Evolutionary conservation across 768 basidiomycete genomes (phyloP).

Genomic region (Sporobolomyces pararoseus): DNA sequence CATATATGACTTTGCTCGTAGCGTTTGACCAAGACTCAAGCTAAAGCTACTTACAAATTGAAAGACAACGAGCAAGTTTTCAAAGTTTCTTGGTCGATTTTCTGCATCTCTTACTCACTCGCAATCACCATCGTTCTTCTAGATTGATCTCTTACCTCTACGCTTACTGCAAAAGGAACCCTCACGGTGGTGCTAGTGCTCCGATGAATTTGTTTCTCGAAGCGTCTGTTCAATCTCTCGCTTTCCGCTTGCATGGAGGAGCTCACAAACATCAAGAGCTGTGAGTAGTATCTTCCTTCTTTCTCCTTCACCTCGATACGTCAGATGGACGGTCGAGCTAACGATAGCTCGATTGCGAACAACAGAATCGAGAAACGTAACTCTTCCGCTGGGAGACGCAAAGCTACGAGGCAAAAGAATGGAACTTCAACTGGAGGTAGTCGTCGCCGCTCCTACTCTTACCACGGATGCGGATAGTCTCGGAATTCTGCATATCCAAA

Average conservation of each 20-base stretch:
- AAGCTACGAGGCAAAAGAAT: constrained; percentile 5
- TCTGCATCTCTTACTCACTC: too few relatives aligned
- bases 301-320: too few relatives aligned
- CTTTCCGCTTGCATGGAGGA: constrained; percentile 9
- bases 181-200: constrained; percentile 7
- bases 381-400: not conserved
- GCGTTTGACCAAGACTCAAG: not conserved
- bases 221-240: constrained; percentile 15
- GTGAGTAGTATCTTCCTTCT: too few relatives aligned
- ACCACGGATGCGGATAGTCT: not conserved
- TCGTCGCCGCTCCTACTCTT: too few relatives aligned
- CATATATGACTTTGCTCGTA: too few relatives aligned
- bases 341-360: not conserved
- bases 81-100: too few relatives aligned
- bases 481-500: not conserved
- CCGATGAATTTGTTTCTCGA: constrained; percentile 21
- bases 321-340: too few relatives aligned
- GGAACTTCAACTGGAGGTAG: too few relatives aligned
- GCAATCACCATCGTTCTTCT: not conserved
- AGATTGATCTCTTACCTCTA: not conserved
- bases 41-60: too few relatives aligned
- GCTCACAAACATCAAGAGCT: too few relatives aligned
- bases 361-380: not conserved
- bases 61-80: too few relatives aligned
- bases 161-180: constrained; percentile 18